phyloP scores from a whole-genome alignment of 2,329 filamentous ascomycete genomes.

The Stachybotrys elegans region DNA sequence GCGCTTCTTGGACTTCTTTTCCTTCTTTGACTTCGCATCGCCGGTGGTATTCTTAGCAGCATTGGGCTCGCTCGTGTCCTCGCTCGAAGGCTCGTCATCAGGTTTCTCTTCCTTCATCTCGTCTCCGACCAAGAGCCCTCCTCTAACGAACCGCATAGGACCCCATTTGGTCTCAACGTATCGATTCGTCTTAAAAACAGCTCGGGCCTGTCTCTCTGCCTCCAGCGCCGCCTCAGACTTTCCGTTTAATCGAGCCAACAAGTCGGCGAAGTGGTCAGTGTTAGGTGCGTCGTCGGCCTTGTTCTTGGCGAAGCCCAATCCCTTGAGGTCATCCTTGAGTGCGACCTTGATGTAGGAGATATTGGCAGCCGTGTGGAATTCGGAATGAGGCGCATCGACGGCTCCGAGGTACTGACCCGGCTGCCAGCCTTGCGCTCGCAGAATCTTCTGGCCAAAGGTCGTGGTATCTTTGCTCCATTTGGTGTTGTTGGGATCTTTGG shows the following conservation, averaged over 20 bases:
- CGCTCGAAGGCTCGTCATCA: conserved; percentile 13
- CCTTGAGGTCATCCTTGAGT: conserved; percentile 87
- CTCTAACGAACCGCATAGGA: conserved; percentile 77
- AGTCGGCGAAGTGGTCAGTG: conserved; percentile 77
- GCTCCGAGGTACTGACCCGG: conserved; percentile 80
- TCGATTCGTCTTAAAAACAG: conserved; percentile 65
- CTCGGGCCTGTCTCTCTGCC: conserved; percentile 62
- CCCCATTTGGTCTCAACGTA: conserved; percentile 76
- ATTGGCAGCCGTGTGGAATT: conserved; percentile 73
- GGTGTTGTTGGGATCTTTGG: conserved; percentile 91
- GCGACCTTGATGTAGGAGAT: conserved; percentile 79
- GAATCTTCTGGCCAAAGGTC: conserved; percentile 84
- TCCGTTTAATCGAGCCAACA: conserved; percentile 86
- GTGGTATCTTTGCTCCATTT: conserved; percentile 80
- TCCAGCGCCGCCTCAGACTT: conserved; percentile 70
- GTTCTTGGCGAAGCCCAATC: conserved; percentile 75
- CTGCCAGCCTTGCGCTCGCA: conserved; percentile 84
- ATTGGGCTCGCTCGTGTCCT: conserved; percentile 6
- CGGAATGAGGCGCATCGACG: conserved; percentile 67
- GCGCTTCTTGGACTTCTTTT: conserved; percentile 37
- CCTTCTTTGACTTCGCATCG: conserved; percentile 20
- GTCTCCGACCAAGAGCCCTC: conserved; percentile 64
- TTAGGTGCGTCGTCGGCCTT: conserved; percentile 77
- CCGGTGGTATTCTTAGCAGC: conserved; percentile 8
- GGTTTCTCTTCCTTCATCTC: conserved; percentile 39